These are phyloP conservation scores for Candida dajiaensis DNA, from an alignment of 805 yeast genomes.

Conservation along the genomic window DNA sequence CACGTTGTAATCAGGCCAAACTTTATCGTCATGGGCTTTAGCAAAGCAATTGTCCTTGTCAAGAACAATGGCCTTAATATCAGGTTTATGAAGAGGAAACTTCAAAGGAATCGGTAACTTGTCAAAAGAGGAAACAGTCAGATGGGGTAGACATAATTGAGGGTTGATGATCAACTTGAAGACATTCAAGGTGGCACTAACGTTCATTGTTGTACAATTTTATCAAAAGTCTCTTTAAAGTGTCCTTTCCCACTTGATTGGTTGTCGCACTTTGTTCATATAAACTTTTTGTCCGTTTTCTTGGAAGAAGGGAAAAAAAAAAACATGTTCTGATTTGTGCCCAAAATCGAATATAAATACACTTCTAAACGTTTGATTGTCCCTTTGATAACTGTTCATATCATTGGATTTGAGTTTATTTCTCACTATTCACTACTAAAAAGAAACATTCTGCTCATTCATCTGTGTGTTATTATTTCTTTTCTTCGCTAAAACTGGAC, in stretches of 20 bases:
- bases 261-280: not conserved
- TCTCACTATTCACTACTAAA: too few relatives aligned
- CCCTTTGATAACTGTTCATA: not conserved
- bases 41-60: constrained; percentile 98
- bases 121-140: constrained; percentile 50
- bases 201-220: constrained; percentile 48
- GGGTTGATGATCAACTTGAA: constrained; percentile 57
- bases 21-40: constrained; percentile 66
- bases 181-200: constrained; percentile 73
- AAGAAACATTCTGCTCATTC: too few relatives aligned
- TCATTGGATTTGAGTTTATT: too few relatives aligned
- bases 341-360: too few relatives aligned
- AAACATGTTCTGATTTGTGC: too few relatives aligned
- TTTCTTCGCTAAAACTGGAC: not conserved
- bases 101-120: constrained; percentile 50
- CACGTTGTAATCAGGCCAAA: constrained; percentile 67
- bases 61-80: constrained; percentile 70
- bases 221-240: too few relatives aligned
- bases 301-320: too few relatives aligned
- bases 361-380: too few relatives aligned
- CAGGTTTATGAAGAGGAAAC: constrained; percentile 24
- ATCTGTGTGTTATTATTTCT: too few relatives aligned
- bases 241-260: not conserved
- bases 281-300: too few relatives aligned
- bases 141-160: constrained; percentile 62